Conservation (phyloP, 306 rosid species). For the peach (Prunus persica) region DNA sequence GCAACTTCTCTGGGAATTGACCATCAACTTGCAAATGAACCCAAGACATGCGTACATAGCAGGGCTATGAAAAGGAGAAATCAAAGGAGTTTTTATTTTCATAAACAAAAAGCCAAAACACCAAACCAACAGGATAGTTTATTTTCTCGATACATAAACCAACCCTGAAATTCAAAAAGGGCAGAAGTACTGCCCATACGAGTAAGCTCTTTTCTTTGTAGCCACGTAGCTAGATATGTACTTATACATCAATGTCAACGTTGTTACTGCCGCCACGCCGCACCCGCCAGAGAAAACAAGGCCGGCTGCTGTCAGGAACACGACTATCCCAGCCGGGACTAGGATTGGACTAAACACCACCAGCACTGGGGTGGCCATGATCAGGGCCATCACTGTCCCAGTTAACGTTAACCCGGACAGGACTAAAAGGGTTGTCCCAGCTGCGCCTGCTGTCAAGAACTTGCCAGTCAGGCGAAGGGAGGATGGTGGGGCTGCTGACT, state of each 20-base stretch:
- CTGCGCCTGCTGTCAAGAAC: constrained; percentile 49
- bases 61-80: too few relatives aligned
- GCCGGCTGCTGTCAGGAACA: constrained; percentile 36
- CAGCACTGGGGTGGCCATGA: constrained; percentile 58
- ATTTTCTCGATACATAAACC: too few relatives aligned
- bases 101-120: too few relatives aligned
- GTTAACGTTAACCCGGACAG: constrained; percentile 48
- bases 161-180: neutral
- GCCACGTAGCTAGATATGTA: constrained; percentile 28
- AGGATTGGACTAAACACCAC: constrained; percentile 61
- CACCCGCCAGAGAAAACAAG: constrained; percentile 53
- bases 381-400: constrained; percentile 47
- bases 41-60: too few relatives aligned
- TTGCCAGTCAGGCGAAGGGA: constrained; percentile 32
- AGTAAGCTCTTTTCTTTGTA: constrained; percentile 35
- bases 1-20: too few relatives aligned
- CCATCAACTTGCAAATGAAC: too few relatives aligned
- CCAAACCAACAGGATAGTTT: too few relatives aligned
- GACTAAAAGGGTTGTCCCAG: constrained; percentile 47
- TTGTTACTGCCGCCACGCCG: constrained; percentile 48
- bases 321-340: constrained; percentile 40
- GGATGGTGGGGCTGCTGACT: neutral
- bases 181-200: constrained; percentile 13
- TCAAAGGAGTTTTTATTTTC: too few relatives aligned
- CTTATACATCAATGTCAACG: constrained; percentile 53